Conservation (phyloP, 139 green algal species). For the Auxenochlorella pyrenoidosa region DNA sequence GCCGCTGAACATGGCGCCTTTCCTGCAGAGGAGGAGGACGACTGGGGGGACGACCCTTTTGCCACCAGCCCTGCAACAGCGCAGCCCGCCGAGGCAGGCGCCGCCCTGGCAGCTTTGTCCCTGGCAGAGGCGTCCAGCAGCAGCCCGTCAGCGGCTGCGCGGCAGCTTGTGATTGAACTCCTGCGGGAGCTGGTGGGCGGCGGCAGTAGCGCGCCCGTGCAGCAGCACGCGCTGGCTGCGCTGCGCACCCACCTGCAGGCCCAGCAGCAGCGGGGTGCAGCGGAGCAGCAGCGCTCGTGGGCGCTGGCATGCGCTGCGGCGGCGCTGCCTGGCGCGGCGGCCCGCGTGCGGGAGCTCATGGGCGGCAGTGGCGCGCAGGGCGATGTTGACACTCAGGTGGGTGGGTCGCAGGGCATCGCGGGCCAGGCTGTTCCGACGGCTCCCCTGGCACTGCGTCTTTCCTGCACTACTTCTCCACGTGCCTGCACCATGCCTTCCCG, state of each 20-base stretch:
- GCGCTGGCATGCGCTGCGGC: constrained; percentile 15
- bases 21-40: not conserved
- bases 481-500: too few species aligned
- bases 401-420: not conserved
- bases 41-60: constrained; percentile 25
- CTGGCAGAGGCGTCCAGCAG: not conserved
- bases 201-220: not conserved
- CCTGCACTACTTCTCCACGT: too few species aligned
- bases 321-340: constrained; percentile 10
- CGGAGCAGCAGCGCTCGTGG: constrained; percentile 9
- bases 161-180: constrained; percentile 28
- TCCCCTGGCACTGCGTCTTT: too few species aligned
- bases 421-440: too few species aligned
- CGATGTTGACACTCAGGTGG: constrained; percentile 28
- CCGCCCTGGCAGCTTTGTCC: constrained; percentile 1
- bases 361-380: not conserved
- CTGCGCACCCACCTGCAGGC: constrained; percentile 23
- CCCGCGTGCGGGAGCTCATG: constrained; percentile 30
- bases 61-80: not conserved
- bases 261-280: constrained; percentile 1
- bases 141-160: not conserved
- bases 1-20: not conserved
- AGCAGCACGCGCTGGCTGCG: not conserved
- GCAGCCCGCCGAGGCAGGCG: not conserved
- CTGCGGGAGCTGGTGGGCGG: constrained; percentile 6